phyloP scores from a whole-genome alignment of 305 asterid genomes.

The Fraxinus sp. region DNA sequence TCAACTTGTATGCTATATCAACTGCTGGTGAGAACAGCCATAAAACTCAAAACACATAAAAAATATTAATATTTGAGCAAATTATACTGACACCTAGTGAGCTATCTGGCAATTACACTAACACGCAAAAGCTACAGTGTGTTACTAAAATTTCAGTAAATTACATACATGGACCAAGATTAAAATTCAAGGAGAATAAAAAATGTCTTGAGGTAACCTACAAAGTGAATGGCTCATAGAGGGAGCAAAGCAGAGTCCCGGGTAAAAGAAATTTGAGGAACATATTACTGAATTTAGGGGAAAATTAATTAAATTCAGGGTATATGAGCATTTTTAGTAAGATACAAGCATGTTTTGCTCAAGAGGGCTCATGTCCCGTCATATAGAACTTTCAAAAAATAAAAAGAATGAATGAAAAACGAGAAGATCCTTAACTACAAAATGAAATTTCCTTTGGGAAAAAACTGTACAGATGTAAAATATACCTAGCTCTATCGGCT shows the following conservation, averaged over 20 bases:
- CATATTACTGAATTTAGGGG: background rate
- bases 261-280: background rate
- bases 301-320: background rate
- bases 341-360: background rate
- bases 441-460: background rate
- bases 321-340: background rate
- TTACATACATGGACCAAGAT: background rate
- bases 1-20: too few relatives aligned
- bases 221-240: background rate
- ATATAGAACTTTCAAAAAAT: background rate
- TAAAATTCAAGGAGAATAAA: background rate
- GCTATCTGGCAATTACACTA: background rate
- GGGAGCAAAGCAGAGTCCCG: background rate
- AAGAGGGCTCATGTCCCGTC: background rate
- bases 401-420: background rate
- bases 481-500: background rate
- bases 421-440: background rate
- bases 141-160: background rate
- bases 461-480: background rate
- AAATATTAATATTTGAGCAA: too few relatives aligned
- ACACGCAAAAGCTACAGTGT: background rate
- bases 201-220: background rate
- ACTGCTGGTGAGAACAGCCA: too few relatives aligned
- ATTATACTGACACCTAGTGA: background rate
- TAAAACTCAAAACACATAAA: too few relatives aligned